Percentiles rank a stretch among this genome's conserved stretches.
Evolutionary conservation across 2,329 filamentous ascomycete species (phyloP).

Genomic region (Podosphaera aphanis): DNA sequence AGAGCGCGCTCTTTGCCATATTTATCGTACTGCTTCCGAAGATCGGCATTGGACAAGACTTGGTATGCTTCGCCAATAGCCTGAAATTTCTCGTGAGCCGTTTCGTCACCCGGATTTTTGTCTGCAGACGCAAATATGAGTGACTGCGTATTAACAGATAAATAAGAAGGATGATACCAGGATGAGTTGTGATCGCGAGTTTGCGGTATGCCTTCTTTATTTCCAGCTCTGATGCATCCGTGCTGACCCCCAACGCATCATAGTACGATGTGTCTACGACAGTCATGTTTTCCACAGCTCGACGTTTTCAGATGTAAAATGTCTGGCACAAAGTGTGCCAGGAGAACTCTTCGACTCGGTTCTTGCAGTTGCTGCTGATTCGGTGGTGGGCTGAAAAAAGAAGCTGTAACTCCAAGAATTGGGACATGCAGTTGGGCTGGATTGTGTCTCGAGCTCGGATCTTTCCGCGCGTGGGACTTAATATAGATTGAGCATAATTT

Average conservation of each 20-base stretch:
- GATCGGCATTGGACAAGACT: slow-evolving; percentile 67
- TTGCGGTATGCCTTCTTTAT: slow-evolving; percentile 96
- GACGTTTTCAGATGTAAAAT: neutral
- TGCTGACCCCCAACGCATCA: slow-evolving; percentile 63
- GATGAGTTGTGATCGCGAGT: slow-evolving; percentile 74
- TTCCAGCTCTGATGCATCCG: slow-evolving; percentile 69
- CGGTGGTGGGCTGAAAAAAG: neutral
- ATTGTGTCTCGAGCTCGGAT: neutral
- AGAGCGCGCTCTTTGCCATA: slow-evolving; percentile 88
- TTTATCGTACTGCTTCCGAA: slow-evolving; percentile 86
- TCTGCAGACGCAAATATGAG: slow-evolving; percentile 26
- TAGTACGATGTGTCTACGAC: slow-evolving; percentile 17
- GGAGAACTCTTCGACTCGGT: neutral
- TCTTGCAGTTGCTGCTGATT: neutral
- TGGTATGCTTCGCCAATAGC: slow-evolving; percentile 52
- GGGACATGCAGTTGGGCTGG: neutral
- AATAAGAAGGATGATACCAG: slow-evolving; percentile 9
- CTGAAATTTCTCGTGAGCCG: slow-evolving; percentile 85
- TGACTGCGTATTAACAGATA: neutral
- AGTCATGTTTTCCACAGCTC: slow-evolving; percentile 5
- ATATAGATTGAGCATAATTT: neutral
- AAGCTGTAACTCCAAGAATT: neutral
- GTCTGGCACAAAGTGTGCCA: neutral
- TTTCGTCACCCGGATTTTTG: slow-evolving; percentile 93
- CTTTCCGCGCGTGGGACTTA: neutral